Base-by-base conservation (phyloP, 768 basidiomycete species). In the Suillus sp. region DNA sequence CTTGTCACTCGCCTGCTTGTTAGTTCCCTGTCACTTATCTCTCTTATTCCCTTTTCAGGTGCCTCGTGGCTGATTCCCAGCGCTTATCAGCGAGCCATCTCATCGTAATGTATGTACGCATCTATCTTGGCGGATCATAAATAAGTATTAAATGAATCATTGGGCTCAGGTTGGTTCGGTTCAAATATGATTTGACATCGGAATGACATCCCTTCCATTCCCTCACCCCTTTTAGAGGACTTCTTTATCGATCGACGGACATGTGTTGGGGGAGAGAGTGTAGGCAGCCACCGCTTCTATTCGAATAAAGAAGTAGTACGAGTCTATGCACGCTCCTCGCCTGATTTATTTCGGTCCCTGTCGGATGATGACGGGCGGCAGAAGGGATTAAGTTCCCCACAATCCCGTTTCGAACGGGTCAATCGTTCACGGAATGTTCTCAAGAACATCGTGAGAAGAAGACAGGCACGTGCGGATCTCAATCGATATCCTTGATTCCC, bases 381-480 rank as follows among this genome's bases (percentile, higher is more conserved):
- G n/a, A n/a, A n/a, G n/a, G n/a, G n/a, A n/a, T n/a, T n/a, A n/a
- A 40, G 38, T 40, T 51, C 54, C 53, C 61, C 64, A 48, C 59
- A 58, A 53, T 64, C 66, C 71, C 71, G 72, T 51, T 64, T 59
- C 1, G 62, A 70, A 67, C 72, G 70, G 72, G 66, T 42, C 48
- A 62, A 61, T 54, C 50, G 37, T 20, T 27, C 60, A 30, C 42
- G 34, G 62, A 66, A 69, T 50, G 42, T 71, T 60, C 65, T 64
- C 55, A 45, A 54, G 64, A 67, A 70, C 25, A 35, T 27, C 56
- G 68, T 71, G 71, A 67, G 71, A 71, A 65, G 11, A 22, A 48
- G 1, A 25, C 48, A 53, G 59, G 47, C 25, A 38, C 59, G 22
- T 22, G 53, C 40, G 60, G 51, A 50, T 60, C 43, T 55, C 63